These are phyloP conservation scores for Puccinia coronata DNA, from an alignment of 1,284 basidiomycete genomes.

Conservation along the genomic window DNA sequence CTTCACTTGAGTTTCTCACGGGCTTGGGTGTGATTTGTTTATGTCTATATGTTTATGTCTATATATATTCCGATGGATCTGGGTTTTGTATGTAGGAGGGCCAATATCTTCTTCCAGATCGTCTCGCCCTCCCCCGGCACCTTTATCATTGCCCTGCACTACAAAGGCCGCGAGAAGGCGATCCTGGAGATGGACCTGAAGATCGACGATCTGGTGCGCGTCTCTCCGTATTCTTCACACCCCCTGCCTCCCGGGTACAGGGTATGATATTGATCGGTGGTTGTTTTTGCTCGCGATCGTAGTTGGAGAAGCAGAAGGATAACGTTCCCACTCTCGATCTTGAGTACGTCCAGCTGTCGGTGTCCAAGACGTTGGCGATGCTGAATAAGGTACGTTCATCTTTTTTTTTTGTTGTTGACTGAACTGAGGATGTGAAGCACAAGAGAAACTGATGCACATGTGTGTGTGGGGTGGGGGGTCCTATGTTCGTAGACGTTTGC, in stretches of 20 bases:
- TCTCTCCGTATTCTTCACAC: constrained; percentile 81
- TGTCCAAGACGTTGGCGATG: constrained; percentile 86
- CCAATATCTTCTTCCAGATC: constrained; percentile 98
- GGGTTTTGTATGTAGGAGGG: too few relatives aligned
- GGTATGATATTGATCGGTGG: too few relatives aligned
- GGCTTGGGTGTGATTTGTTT: too few relatives aligned
- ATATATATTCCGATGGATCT: too few relatives aligned
- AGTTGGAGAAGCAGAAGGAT: constrained; percentile 80
- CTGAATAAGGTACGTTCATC: constrained; percentile 61
- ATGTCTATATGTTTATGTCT: too few relatives aligned
- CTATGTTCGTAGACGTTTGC: neutral
- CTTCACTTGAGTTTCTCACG: too few relatives aligned
- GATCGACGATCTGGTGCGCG: constrained; percentile 96
- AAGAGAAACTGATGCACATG: neutral
- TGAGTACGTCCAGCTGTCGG: constrained; percentile 96
- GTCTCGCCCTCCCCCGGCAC: constrained; percentile 95
- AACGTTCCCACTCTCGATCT: constrained; percentile 92
- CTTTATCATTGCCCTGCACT: constrained; percentile 97
- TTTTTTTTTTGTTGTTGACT: neutral
- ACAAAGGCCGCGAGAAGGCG: constrained; percentile 98
- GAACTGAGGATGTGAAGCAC: neutral
- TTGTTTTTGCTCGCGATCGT: too few relatives aligned
- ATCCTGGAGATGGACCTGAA: constrained; percentile 99
- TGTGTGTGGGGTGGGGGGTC: neutral
- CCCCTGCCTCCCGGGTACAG: neutral